phyloP scores from a whole-genome alignment of 768 basidiomycete species.

The Dictyophora rubrovolvata region DNA sequence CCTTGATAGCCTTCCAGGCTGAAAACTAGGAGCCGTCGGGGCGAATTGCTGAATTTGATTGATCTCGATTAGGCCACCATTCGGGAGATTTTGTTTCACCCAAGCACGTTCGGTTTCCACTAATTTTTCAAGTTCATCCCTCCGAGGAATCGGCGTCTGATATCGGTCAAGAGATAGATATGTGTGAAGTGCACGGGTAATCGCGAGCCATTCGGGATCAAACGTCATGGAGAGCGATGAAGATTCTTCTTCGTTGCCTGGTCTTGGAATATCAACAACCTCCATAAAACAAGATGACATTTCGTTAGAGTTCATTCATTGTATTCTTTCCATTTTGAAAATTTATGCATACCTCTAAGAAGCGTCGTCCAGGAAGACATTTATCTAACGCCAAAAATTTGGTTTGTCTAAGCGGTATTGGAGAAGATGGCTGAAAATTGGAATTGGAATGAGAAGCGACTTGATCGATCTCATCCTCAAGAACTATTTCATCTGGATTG shows the following conservation, averaged over 20 bases:
- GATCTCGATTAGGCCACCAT: conserved; percentile 28
- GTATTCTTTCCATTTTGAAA: not conserved
- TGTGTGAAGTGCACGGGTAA: conserved; percentile 77
- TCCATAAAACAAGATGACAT: conserved; percentile 19
- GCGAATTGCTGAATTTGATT: conserved; percentile 55
- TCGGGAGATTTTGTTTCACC: conserved; percentile 48
- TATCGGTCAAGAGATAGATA: conserved; percentile 48
- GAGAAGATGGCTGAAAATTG: conserved; percentile 13
- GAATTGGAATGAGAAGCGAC: conserved; percentile 17
- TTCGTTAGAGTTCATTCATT: not conserved
- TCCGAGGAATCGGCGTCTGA: conserved; percentile 53
- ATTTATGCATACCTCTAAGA: conserved; percentile 54
- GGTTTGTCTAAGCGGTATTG: conserved; percentile 31
- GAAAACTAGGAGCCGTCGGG: conserved; percentile 51
- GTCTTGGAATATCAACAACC: conserved; percentile 56
- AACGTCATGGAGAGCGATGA: conserved; percentile 37
- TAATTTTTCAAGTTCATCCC: conserved; percentile 32
- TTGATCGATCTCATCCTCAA: conserved; percentile 19
- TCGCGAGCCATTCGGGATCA: conserved; percentile 92
- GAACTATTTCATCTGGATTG: conserved; percentile 21
- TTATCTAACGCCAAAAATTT: conserved; percentile 88
- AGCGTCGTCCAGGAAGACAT: conserved; percentile 61
- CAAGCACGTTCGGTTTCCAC: conserved; percentile 55
- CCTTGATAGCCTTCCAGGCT: conserved; percentile 25
- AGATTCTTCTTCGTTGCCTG: conserved; percentile 7